Conservation (phyloP, 2,329 filamentous ascomycete species). For the Epichloe gansuensis region DNA sequence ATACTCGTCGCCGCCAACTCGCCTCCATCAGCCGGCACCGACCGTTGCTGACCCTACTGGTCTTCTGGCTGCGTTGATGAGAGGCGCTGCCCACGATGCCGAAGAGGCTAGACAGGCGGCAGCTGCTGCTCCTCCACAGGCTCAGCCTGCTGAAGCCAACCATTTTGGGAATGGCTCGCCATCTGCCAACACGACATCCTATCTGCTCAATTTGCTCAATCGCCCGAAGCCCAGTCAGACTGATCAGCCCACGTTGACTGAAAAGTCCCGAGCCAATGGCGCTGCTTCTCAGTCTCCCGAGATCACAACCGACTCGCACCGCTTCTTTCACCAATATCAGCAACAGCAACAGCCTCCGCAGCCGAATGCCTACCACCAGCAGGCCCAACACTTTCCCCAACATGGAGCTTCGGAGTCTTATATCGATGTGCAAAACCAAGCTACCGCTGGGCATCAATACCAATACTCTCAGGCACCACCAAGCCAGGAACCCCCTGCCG, state of each 20-base stretch:
- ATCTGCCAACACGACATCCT: conserved; percentile 64
- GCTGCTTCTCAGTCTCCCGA: conserved; percentile 34
- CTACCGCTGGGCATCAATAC: conserved; percentile 12
- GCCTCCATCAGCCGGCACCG: conserved; percentile 46
- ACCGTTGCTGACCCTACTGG: conserved; percentile 43
- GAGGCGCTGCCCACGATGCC: conserved; percentile 36
- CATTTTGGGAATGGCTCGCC: conserved; percentile 39
- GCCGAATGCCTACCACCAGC: conserved; percentile 15
- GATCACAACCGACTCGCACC: conserved; percentile 15
- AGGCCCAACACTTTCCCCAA: conserved; percentile 15
- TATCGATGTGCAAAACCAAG: conserved; percentile 12
- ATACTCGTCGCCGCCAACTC: conserved; percentile 19
- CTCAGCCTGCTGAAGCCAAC: conserved; percentile 14
- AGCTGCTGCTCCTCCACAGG: conserved; percentile 12
- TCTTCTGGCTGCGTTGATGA: conserved; percentile 48
- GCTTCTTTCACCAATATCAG: conserved; percentile 19
- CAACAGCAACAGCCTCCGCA: conserved; percentile 15
- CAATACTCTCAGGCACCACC: conserved; percentile 5
- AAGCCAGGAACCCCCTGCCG: conserved; percentile 25
- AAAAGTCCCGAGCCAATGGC: conserved; percentile 30
- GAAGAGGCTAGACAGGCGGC: conserved; percentile 24
- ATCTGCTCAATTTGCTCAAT: conserved; percentile 76
- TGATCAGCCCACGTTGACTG: conserved; percentile 32
- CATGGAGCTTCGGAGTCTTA: conserved; percentile 16
- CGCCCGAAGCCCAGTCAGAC: conserved; percentile 57